Percentiles rank a stretch among this genome's conserved stretches.
These are phyloP conservation scores for Talaromyces islandicus DNA, from an alignment of 2,329 filamentous ascomycete genomes.

Conservation along the genomic window DNA sequence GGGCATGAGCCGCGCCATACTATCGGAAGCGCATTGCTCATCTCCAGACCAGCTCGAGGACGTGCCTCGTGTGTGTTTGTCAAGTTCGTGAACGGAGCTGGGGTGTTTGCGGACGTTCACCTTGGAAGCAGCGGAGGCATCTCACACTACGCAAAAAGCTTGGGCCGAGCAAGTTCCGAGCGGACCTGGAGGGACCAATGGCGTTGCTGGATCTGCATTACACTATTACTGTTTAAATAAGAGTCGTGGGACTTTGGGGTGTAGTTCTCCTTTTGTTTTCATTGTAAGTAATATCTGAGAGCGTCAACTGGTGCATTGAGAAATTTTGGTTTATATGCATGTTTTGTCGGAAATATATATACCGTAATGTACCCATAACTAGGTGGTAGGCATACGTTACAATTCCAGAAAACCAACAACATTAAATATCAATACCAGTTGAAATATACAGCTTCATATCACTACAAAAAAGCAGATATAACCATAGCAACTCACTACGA, in stretches of 20 bases:
- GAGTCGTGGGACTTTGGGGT: not conserved
- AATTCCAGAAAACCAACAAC: not conserved
- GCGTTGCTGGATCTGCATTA: not conserved
- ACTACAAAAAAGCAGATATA: not conserved
- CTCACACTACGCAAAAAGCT: not conserved
- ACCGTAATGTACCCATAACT: too few species aligned
- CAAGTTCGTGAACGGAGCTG: not conserved
- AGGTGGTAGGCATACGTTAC: too few species aligned
- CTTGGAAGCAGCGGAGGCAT: not conserved
- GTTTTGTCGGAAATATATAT: not conserved
- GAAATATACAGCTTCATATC: too few species aligned
- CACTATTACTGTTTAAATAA: not conserved
- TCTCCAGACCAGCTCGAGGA: conserved; percentile 17
- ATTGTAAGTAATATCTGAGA: too few species aligned
- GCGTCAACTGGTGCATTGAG: too few species aligned
- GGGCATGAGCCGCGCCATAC: conserved; percentile 36
- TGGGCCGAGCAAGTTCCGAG: not conserved
- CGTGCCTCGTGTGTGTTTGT: not conserved
- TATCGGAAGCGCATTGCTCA: conserved; percentile 38
- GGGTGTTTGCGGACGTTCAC: not conserved
- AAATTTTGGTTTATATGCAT: too few species aligned
- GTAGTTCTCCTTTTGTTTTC: too few species aligned
- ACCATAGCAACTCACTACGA: not conserved
- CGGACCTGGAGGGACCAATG: not conserved
- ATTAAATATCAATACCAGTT: too few species aligned